Evolutionary conservation across 768 basidiomycete genomes (phyloP), one percentile per base, ranked within the genome.

Genomic region (Lactarius quietus): DNA sequence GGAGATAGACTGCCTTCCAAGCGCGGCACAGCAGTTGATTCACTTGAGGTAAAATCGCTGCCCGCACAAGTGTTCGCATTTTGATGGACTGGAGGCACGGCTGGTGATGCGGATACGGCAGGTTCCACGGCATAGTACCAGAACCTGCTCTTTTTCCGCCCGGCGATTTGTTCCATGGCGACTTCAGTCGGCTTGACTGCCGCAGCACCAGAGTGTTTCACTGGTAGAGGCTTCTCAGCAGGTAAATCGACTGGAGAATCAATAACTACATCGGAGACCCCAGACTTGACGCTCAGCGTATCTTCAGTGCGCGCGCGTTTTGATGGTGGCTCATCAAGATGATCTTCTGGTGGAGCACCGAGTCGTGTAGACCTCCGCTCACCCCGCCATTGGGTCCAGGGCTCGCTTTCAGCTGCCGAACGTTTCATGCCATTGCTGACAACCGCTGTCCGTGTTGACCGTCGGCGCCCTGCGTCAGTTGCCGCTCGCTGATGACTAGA

Each of bases 51-150:
- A 33, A 68, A 59, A 57, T 68, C 64, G 20, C 65, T 67, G 39
- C 68, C 67, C 5, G 48, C 66, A 41, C 15, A 55, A 31, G 26
- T 6, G 45, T 66, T 60, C 26, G 38, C 56, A 33, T 36, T 45
- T 45, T n/a, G 52, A 52, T 57, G 60, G 38, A 38, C 55, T n/a
- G 64, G 45, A n/a, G 59, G 54, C 3, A 26, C 45, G 10, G 36
- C 38, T 23, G 55, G 43, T 39, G 61, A 15, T 31, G 76, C 78
- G 9, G 82, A 74, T 52, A 83, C 71, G 1, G n/a, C n/a, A n/a
- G 90, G 88, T 70, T 93, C 92, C 29, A 93, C 89, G 23, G 92
- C 92, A 68, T 94, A 94, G 52, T 89, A 88, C 91, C 92, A 92
- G 74, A 87, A 93, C 72, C 89, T 92, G 72, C 92, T 93, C 74